Percentiles rank a stretch among this genome's conserved stretches.
phyloP scores from a whole-genome alignment of 192 early-diverging fungal genomes.

The Backusella parvicylindrica region DNA sequence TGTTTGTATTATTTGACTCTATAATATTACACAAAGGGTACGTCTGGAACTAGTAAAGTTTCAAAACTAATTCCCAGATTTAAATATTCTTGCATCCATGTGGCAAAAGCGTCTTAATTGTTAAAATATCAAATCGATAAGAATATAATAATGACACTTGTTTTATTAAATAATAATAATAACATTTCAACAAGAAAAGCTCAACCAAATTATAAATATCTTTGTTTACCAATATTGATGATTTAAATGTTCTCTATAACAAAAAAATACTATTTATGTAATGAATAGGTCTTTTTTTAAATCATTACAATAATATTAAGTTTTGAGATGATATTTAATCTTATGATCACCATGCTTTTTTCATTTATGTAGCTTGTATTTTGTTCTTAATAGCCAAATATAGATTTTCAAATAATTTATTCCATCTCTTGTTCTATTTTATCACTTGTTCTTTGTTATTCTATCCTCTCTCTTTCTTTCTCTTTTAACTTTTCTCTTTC shows the following conservation, averaged over 20 bases:
- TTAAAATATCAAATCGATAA: background rate
- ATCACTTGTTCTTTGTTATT: background rate
- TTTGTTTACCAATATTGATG: background rate
- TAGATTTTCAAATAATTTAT: background rate
- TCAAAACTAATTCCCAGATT: conserved; percentile 3
- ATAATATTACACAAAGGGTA: background rate
- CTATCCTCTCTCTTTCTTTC: background rate
- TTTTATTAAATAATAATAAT: background rate
- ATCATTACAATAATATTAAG: background rate
- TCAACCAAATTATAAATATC: background rate
- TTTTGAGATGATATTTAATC: conserved; percentile 1
- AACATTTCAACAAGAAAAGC: background rate
- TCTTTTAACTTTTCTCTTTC: background rate
- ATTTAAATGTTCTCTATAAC: background rate
- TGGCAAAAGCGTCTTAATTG: background rate
- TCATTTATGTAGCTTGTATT: background rate
- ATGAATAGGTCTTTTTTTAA: background rate
- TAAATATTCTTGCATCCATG: background rate
- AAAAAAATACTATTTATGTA: background rate
- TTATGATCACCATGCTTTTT: background rate
- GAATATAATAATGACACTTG: background rate
- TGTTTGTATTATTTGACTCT: background rate
- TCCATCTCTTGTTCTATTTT: background rate
- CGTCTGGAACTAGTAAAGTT: background rate
- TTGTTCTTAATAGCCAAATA: conserved; percentile 3